phyloP scores from a whole-genome alignment of 495 filamentous ascomycete species.

The Eremomyces bilateralis region DNA sequence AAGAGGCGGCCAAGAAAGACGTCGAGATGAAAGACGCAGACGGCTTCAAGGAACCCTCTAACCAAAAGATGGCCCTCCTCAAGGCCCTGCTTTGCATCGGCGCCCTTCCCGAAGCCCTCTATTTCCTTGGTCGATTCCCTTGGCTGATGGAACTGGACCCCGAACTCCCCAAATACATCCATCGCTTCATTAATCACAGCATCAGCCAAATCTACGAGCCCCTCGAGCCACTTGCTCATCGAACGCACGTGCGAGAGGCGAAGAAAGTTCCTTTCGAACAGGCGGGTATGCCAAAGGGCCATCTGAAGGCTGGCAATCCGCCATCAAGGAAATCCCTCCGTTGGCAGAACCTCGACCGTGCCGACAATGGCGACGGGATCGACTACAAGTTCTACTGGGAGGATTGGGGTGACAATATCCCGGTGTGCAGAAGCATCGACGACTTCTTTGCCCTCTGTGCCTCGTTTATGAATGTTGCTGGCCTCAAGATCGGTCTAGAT shows the following conservation, averaged over 20 bases:
- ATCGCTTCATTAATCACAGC: slow-evolving; percentile 64
- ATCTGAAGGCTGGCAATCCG: slow-evolving; percentile 32
- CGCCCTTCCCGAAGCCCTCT: slow-evolving; percentile 79
- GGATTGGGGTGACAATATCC: slow-evolving; percentile 86
- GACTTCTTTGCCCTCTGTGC: slow-evolving; percentile 77
- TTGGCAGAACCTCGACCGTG: slow-evolving; percentile 61
- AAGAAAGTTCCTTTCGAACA: slow-evolving; percentile 8
- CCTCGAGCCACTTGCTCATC: slow-evolving; percentile 28
- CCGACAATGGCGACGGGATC: slow-evolving; percentile 45
- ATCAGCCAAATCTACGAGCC: slow-evolving; percentile 44
- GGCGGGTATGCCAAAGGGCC: slow-evolving; percentile 32
- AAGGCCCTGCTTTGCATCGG: slow-evolving; percentile 76
- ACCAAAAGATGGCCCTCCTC: slow-evolving; percentile 72
- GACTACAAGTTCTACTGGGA: slow-evolving; percentile 91
- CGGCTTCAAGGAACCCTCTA: too few species aligned
- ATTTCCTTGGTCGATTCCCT: slow-evolving; percentile 74
- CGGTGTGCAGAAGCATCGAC: slow-evolving; percentile 70
- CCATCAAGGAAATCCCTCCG: slow-evolving; percentile 39
- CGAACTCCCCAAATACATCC: slow-evolving; percentile 54
- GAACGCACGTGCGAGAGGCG: slow-evolving; percentile 3
- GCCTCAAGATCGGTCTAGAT: slow-evolving; percentile 76
- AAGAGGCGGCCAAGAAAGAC: slow-evolving; percentile 33
- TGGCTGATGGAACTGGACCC: slow-evolving; percentile 73
- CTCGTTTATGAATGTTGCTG: slow-evolving; percentile 63
- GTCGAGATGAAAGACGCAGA: too few species aligned